These are phyloP conservation scores for Chlorella vulgaris DNA, from an alignment of 139 green algal species.

Conservation along the genomic window DNA sequence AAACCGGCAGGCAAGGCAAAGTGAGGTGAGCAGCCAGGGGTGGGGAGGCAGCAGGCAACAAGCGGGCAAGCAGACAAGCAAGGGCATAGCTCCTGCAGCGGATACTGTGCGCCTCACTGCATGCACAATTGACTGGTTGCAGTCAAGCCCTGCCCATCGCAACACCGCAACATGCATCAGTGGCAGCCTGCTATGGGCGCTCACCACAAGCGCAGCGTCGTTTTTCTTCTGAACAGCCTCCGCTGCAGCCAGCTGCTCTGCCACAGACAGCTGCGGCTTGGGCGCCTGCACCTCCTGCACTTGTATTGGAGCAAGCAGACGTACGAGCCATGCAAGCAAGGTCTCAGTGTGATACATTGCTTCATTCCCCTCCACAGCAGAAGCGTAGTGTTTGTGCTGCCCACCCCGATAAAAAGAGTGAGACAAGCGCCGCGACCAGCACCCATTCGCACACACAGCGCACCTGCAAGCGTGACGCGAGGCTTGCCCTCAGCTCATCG, in stretches of 20 bases:
- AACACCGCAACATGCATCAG: no score
- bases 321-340: neutral
- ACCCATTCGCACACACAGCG: neutral
- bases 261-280: constrained; percentile 5
- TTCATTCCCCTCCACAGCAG: neutral
- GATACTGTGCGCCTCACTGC: no score
- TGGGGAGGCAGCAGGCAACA: neutral
- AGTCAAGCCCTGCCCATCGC: no score
- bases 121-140: no score
- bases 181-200: no score
- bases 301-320: neutral
- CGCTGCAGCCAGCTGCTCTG: constrained; percentile 13
- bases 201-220: constrained; percentile 10
- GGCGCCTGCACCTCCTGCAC: constrained; percentile 11
- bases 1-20: neutral
- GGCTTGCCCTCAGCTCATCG: neutral
- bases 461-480: constrained; percentile 26
- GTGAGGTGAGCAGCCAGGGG: neutral
- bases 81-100: no score
- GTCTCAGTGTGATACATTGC: neutral
- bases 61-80: neutral
- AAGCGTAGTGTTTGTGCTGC: neutral
- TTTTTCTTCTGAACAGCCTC: constrained; percentile 9
- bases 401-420: no score
- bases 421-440: no score